Base-by-base conservation (phyloP, 2,329 filamentous ascomycete genomes). In the Trichoderma sp. region DNA sequence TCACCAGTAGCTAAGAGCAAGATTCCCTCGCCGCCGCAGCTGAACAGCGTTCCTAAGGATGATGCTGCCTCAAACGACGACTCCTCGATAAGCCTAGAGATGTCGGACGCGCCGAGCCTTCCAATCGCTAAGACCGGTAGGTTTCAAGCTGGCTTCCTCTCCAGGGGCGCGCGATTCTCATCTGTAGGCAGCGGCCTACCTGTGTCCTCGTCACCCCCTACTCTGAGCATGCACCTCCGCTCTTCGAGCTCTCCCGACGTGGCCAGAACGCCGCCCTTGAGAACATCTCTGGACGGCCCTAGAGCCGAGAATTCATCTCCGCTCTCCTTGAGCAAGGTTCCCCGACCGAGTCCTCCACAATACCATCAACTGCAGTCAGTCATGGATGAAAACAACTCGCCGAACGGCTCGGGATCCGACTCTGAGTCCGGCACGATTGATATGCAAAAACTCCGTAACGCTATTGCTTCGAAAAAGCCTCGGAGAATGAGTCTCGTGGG, bases 101-200 rank as follows among this genome's bases (percentile, higher is more conserved):
- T 91, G 0, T 85, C 86, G 0, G 87, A 89, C 60, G 79, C 83
- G 16, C 83, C 75, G 18, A 82, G 78, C 63, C 77, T 78, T 63
- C 74, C 77, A 29, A 75, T 80, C 18, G 79, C 84, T 41, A 94
- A 94, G 79, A 90, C 90, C 68, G 93, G 90, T 84, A 91, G 96
- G 60, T 98, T 98, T 85, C 94, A 97, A 80, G 90, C 95, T 2
- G 96, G 96, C 6, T 98, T 98, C 83, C 86, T 98, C 29, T 91
- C 94, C 86, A 90, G 89, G 81, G 80, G 79, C 45, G 79, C 84
- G 56, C 84, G 85, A 60, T 80, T 82, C 3, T 86, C 87, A 2
- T 35, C 60, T 16, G 29, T 33, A n/a, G 80, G 85, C 2, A 86
- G 89, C 63, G 92, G 89, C 69, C 95, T 93, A 3, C 93, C 93